Evolutionary conservation across 805 yeast genomes (phyloP).

Genomic region (Metschnikowia peoriensis): DNA sequence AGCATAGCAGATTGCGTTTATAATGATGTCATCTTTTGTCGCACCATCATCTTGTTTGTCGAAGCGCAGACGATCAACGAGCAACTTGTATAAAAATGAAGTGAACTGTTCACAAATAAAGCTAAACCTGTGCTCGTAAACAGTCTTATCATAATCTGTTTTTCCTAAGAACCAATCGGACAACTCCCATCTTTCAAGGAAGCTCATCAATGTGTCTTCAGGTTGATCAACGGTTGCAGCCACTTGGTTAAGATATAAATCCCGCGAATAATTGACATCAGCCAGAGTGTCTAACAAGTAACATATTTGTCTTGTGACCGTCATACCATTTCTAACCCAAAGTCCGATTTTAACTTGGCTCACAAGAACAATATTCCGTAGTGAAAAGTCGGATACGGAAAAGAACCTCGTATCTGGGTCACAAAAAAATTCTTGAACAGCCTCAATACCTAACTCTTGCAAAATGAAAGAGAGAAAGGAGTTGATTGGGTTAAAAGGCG

Average conservation of each 20-base stretch:
- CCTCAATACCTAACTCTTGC: conserved; percentile 29
- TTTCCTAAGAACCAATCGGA: conserved; percentile 43
- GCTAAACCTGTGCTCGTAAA: conserved; percentile 49
- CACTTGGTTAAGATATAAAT: conserved; percentile 46
- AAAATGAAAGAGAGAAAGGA: conserved; percentile 50
- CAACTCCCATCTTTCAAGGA: conserved; percentile 59
- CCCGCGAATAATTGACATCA: conserved; percentile 42
- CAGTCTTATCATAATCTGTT: conserved; percentile 30
- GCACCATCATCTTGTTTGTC: conserved; percentile 1
- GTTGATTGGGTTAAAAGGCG: conserved; percentile 61
- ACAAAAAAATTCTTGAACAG: conserved; percentile 16
- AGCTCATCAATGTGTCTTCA: conserved; percentile 30
- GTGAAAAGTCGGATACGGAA: conserved; percentile 52
- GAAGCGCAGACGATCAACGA: conserved; percentile 38
- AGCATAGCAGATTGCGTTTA: conserved; percentile 46
- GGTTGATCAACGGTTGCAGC: conserved; percentile 41
- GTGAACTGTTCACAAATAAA: conserved; percentile 44
- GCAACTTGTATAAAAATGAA: conserved; percentile 42
- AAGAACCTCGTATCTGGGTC: conserved; percentile 26
- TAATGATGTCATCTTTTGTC: conserved; percentile 21
- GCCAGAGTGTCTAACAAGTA: conserved; percentile 47
- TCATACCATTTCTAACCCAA: conserved; percentile 73
- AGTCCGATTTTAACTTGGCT: conserved; percentile 62
- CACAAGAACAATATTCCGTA: conserved; percentile 59
- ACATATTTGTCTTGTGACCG: conserved; percentile 49